phyloP scores from a whole-genome alignment of 805 yeast species.

The Tetrapisispora iriomotensis region DNA sequence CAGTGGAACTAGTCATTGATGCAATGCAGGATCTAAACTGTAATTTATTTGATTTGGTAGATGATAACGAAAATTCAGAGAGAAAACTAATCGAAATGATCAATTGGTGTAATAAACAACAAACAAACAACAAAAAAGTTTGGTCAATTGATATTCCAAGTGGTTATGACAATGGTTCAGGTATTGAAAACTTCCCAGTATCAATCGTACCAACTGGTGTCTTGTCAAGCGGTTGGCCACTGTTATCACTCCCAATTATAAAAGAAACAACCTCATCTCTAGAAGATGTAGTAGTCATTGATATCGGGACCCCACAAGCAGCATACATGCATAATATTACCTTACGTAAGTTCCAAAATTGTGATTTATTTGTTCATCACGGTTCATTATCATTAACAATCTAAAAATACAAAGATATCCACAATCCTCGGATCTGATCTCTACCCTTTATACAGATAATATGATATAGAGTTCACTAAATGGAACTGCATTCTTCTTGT shows the following conservation, averaged over 20 bases:
- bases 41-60: constrained; percentile 32
- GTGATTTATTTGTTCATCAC: constrained; percentile 21
- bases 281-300: constrained; percentile 47
- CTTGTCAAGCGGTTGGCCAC: constrained; percentile 64
- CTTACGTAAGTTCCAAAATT: constrained; percentile 39
- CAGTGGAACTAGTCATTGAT: constrained; percentile 72
- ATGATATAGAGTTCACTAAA: too few relatives aligned
- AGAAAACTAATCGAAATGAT: constrained; percentile 35
- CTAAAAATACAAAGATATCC: too few relatives aligned
- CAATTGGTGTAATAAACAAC: constrained; percentile 51
- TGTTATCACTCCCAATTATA: constrained; percentile 25
- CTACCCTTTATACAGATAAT: too few relatives aligned
- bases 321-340: constrained; percentile 33
- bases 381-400: constrained; percentile 8
- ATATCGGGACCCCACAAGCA: constrained; percentile 60
- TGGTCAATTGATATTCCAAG: constrained; percentile 70
- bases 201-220: constrained; percentile 42
- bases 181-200: constrained; percentile 32
- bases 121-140: constrained; percentile 10
- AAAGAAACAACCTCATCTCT: constrained; percentile 6
- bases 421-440: too few relatives aligned
- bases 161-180: constrained; percentile 78
- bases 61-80: constrained; percentile 6
- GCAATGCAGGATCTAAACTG: constrained; percentile 79
- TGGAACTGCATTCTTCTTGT: too few relatives aligned